A percentile compares a stretch with the other conserved stretches of the same genome.
Conservation (phyloP, 2,329 filamentous ascomycete genomes). For the Alternaria gansuensis region DNA sequence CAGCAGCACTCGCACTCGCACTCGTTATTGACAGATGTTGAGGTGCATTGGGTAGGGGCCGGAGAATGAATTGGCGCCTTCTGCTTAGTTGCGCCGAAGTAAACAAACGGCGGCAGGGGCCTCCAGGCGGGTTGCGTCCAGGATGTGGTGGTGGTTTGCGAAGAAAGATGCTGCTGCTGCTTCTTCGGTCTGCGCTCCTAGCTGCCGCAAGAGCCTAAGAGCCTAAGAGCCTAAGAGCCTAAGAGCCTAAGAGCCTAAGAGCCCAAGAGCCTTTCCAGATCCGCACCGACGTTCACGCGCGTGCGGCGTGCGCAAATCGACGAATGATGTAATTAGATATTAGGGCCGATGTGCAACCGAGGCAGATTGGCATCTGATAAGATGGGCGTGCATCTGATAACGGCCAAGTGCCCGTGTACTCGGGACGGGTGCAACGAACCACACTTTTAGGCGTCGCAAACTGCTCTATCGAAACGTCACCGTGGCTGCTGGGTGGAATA, state of each 20-base stretch:
- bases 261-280: conserved; percentile 9
- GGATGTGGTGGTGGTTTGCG: conserved; percentile 9
- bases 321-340: conserved; percentile 21
- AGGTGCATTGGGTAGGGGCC: conserved; percentile 27
- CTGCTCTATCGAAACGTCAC: conserved; percentile 1
- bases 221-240: not conserved
- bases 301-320: conserved; percentile 17
- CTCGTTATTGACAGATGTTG: conserved; percentile 27
- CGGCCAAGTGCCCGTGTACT: not conserved
- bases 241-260: conserved; percentile 9
- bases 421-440: conserved; percentile 5
- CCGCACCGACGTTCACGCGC: conserved; percentile 23
- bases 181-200: conserved; percentile 12
- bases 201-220: conserved; percentile 18
- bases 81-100: conserved; percentile 5
- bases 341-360: conserved; percentile 11
- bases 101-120: conserved; percentile 8
- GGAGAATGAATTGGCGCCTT: conserved; percentile 6
- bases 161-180: conserved; percentile 1
- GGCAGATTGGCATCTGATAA: conserved; percentile 8
- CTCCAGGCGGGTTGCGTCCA: not conserved
- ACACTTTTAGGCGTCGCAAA: not conserved
- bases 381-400: not conserved
- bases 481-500: not conserved
- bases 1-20: conserved; percentile 31